Base-by-base conservation (phyloP, 495 filamentous ascomycete genomes). In the Penicillium cataractarum region DNA sequence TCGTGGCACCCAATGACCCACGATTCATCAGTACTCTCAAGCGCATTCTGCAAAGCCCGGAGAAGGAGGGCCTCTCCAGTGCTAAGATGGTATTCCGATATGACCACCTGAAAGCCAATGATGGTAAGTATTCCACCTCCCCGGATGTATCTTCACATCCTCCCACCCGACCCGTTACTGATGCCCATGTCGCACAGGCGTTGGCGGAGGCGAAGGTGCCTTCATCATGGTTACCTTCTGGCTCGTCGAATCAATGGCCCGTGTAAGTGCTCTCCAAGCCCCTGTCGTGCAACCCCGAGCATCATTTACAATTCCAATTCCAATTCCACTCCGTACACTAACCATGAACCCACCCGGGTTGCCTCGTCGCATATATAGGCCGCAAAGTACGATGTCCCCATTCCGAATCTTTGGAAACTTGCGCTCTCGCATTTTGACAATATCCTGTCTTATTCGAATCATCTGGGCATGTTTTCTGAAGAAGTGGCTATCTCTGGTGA, bases 191-290 rank as follows among this genome's bases (percentile, higher is more conserved):
- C 61, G 46, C 44, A 61, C 63, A 90, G 88, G 89, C n/a, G 85
- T 92, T 5, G 86, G 87, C 37, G 89, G 89, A 22, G 78, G 84
- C 31, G 89, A 92, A 73, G 89, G 89, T n/a, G 87, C 88, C 21
- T 92, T 92, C 68, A 84, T 83, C 69, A 91, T 92, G 88, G 89
- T 88, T 61, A 92, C 88, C 0, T 91, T 90, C 72, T 91, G 89
- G 89, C 82, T 90, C 4, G 86, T 90, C 4, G 89, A 91, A 70
- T 87, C 89, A n/a, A 78, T 92, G 75, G 89, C 88, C 26, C 81
- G 89, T 39, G 89, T 83, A 78, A 26, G 68, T 72, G 4, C 29
- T 22, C 19, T 2, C 8, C 42, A 42, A 33, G 1, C 10, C 12
- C 40, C 40, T 10, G 19, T 8, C 40, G 31, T 22, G 7, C 27